phyloP scores from a whole-genome alignment of 2,329 filamentous ascomycete species.

The Beauveria varroae region DNA sequence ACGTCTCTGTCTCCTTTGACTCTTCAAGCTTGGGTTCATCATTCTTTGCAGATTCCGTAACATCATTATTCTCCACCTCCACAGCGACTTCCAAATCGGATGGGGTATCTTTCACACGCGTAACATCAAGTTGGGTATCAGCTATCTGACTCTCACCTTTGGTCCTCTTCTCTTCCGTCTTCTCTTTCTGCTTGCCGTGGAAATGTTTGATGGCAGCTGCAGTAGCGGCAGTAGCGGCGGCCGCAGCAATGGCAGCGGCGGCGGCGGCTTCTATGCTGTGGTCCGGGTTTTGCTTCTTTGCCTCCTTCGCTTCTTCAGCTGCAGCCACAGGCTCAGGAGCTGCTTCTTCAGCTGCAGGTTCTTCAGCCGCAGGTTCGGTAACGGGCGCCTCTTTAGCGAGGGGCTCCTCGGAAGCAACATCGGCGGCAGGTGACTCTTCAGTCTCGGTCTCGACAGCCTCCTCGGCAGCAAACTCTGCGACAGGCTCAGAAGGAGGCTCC shows the following conservation, averaged over 20 bases:
- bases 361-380: neutral
- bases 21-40: neutral
- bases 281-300: neutral
- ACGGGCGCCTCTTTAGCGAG: neutral
- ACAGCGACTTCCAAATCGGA: slow-evolving; percentile 1
- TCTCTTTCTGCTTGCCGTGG: slow-evolving; percentile 1
- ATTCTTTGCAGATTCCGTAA: slow-evolving; percentile 2
- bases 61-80: slow-evolving; percentile 4
- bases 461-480: neutral
- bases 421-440: neutral
- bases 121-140: slow-evolving; percentile 10
- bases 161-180: slow-evolving; percentile 18
- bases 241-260: neutral
- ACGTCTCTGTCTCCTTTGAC: slow-evolving; percentile 8
- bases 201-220: neutral
- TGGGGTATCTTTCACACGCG: slow-evolving; percentile 9
- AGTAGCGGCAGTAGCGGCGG: slow-evolving; percentile 4
- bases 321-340: slow-evolving; percentile 2
- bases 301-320: neutral
- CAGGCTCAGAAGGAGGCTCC: too few species aligned
- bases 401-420: slow-evolving; percentile 2
- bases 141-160: slow-evolving; percentile 10
- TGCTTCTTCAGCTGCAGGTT: neutral
- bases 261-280: neutral
- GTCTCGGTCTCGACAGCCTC: neutral